Conservation (phyloP, 371 early-diverging fungal species). For the Aphelidium insulamus region DNA sequence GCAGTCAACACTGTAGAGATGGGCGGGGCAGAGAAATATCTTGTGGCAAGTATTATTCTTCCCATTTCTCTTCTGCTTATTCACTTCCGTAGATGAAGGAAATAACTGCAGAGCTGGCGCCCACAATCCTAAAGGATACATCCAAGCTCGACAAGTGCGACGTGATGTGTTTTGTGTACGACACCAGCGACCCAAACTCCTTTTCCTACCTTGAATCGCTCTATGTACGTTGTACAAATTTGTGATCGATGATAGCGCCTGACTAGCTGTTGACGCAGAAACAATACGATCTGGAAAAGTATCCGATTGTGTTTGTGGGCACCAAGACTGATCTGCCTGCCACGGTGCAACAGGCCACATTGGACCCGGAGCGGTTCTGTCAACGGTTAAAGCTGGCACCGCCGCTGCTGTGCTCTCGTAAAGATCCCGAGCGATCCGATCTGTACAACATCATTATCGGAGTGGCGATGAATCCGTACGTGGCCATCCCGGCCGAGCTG, state of each 20-base stretch:
- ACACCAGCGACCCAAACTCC: slow-evolving; percentile 75
- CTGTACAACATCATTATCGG: slow-evolving; percentile 62
- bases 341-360: slow-evolving; percentile 44
- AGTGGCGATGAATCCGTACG: slow-evolving; percentile 59
- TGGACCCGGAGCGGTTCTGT: slow-evolving; percentile 83
- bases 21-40: slow-evolving; percentile 73
- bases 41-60: slow-evolving; percentile 36
- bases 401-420: slow-evolving; percentile 72
- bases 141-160: slow-evolving; percentile 67
- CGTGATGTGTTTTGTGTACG: slow-evolving; percentile 78
- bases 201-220: slow-evolving; percentile 71
- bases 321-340: slow-evolving; percentile 85
- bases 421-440: slow-evolving; percentile 58
- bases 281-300: slow-evolving; percentile 51
- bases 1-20: slow-evolving; percentile 86
- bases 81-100: slow-evolving; percentile 52
- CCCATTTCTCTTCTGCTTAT: slow-evolving; percentile 2
- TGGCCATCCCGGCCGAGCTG: too few relatives aligned
- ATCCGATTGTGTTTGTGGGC: slow-evolving; percentile 76
- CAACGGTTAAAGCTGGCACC: slow-evolving; percentile 53
- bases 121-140: slow-evolving; percentile 50
- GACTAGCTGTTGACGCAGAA: slow-evolving; percentile 16
- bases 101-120: slow-evolving; percentile 47
- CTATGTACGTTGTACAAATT: slow-evolving; percentile 23
- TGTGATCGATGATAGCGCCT: neutral